Conservation (phyloP, 163 green algal species). For the Chlorella variabilis region DNA sequence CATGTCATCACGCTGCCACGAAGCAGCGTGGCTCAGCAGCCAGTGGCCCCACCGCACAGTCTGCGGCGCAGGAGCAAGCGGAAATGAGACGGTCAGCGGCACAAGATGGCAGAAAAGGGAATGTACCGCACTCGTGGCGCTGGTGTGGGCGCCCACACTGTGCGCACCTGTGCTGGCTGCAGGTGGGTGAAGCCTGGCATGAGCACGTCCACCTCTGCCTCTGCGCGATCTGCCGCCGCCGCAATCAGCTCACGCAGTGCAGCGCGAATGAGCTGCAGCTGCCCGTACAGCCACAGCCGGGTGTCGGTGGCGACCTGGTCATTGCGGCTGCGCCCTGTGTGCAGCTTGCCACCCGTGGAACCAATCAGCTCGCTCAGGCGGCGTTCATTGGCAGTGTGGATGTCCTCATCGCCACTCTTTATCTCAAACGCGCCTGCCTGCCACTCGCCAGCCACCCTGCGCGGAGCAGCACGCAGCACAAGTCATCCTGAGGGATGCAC, state of each 20-base stretch:
- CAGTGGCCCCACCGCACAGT: constrained; percentile 96
- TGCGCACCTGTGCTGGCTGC: constrained; percentile 82
- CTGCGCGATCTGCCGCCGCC: constrained; percentile 79
- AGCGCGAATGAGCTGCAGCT: constrained; percentile 73
- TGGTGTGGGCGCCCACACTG: no score
- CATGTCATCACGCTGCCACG: constrained; percentile 96
- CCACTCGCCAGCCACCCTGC: constrained; percentile 82
- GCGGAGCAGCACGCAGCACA: constrained; percentile 44
- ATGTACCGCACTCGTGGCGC: no score
- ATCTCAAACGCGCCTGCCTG: constrained; percentile 71
- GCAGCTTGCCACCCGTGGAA: constrained; percentile 95
- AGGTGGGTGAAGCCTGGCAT: constrained; percentile 99
- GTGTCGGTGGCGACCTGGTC: constrained; percentile 99
- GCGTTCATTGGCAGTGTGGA: constrained; percentile 98
- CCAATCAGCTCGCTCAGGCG: constrained; percentile 96
- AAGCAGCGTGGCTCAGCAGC: constrained; percentile 90
- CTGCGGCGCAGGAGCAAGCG: not conserved
- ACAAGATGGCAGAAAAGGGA: no score
- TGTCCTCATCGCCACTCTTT: constrained; percentile 95
- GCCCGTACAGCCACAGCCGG: constrained; percentile 89
- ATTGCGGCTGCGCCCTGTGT: constrained; percentile 96
- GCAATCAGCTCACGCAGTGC: constrained; percentile 84
- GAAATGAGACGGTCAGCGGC: no score
- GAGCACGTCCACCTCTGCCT: constrained; percentile 92
- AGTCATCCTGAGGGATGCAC: not conserved